A percentile compares a stretch with the other conserved stretches of the same genome.
Conservation (phyloP, 1,284 basidiomycete genomes). For the Taiwanofungus camphoratus region DNA sequence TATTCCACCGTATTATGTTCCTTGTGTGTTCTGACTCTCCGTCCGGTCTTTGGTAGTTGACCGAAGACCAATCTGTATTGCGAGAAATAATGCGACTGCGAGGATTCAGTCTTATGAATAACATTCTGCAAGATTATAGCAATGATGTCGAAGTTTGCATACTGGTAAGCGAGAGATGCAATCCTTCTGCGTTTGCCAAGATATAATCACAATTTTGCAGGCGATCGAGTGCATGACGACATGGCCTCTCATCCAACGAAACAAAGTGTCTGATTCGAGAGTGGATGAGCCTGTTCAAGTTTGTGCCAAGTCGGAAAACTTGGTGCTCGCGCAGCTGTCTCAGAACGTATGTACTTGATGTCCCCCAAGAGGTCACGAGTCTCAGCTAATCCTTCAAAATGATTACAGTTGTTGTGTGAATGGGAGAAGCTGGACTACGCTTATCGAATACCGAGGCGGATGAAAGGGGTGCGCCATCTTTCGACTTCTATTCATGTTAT, state of each 20-base stretch:
- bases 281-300: slow-evolving; percentile 64
- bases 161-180: slow-evolving; percentile 40
- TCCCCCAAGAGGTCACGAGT: background rate
- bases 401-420: slow-evolving; percentile 52
- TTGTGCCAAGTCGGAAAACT: slow-evolving; percentile 52
- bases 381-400: background rate
- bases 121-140: slow-evolving; percentile 76
- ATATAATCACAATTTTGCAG: slow-evolving; percentile 33
- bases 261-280: slow-evolving; percentile 90
- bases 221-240: slow-evolving; percentile 67
- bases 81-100: slow-evolving; percentile 90
- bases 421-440: slow-evolving; percentile 76
- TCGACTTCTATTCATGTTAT: background rate
- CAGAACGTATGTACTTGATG: slow-evolving; percentile 41
- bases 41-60: slow-evolving; percentile 52
- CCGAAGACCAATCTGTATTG: slow-evolving; percentile 75
- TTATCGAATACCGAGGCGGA: slow-evolving; percentile 81
- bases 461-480: slow-evolving; percentile 37
- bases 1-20: background rate
- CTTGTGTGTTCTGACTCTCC: background rate
- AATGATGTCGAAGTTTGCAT: slow-evolving; percentile 70
- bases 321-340: slow-evolving; percentile 48
- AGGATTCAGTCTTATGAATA: slow-evolving; percentile 90
- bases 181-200: background rate
- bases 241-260: slow-evolving; percentile 86